A percentile compares a stretch with the other conserved stretches of the same genome.
These are phyloP conservation scores for Calonectria leucothoes DNA, from an alignment of 2,329 filamentous ascomycete species.

Conservation along the genomic window DNA sequence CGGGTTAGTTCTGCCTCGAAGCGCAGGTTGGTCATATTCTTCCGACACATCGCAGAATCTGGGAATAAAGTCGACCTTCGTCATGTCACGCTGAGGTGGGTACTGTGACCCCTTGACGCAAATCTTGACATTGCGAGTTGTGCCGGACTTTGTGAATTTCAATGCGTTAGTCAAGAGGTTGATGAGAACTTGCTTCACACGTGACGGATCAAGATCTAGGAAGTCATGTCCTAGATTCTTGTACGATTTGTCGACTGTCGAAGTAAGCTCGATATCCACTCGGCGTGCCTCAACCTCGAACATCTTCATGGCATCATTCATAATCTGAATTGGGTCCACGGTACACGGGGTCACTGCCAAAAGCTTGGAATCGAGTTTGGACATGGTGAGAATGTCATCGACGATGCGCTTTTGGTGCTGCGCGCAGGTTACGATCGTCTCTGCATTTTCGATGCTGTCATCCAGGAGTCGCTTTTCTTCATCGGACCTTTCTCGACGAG, in stretches of 20 bases:
- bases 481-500: slow-evolving; percentile 38
- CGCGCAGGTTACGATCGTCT: slow-evolving; percentile 82
- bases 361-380: slow-evolving; percentile 81
- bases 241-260: slow-evolving; percentile 73
- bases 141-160: slow-evolving; percentile 79
- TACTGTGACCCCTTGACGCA: slow-evolving; percentile 57
- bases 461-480: slow-evolving; percentile 60
- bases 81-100: slow-evolving; percentile 52
- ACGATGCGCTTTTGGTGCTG: slow-evolving; percentile 85
- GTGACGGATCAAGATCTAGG: slow-evolving; percentile 77
- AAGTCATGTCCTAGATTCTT: slow-evolving; percentile 69
- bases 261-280: slow-evolving; percentile 74
- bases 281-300: slow-evolving; percentile 81
- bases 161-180: slow-evolving; percentile 85
- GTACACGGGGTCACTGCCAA: slow-evolving; percentile 78
- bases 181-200: slow-evolving; percentile 82
- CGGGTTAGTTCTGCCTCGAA: slow-evolving; percentile 53
- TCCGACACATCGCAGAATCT: slow-evolving; percentile 60
- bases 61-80: slow-evolving; percentile 71
- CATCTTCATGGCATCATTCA: slow-evolving; percentile 78
- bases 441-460: slow-evolving; percentile 77
- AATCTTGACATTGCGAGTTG: slow-evolving; percentile 65
- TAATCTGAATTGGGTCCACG: slow-evolving; percentile 74
- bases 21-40: slow-evolving; percentile 49
- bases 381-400: slow-evolving; percentile 80